Conservation (phyloP, 495 filamentous ascomycete genomes). For the Recurvomyces mirabilis region DNA sequence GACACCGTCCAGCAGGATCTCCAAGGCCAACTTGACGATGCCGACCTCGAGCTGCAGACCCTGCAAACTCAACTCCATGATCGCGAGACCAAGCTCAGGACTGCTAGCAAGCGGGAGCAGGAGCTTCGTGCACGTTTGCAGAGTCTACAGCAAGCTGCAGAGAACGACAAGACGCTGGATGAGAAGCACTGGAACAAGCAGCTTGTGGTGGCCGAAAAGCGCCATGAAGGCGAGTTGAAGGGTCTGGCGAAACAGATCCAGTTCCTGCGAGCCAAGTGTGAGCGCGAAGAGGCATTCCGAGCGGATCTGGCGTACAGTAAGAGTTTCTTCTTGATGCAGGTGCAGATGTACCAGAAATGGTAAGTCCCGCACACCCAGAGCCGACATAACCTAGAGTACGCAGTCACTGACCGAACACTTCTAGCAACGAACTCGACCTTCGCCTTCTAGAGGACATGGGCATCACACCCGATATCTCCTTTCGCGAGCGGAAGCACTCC, state of each 20-base stretch:
- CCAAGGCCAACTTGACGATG: conserved; percentile 11
- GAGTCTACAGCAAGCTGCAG: conserved; percentile 3
- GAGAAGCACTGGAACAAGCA: conserved; percentile 6
- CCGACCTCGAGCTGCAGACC: conserved; percentile 8
- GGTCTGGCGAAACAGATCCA: conserved; percentile 81
- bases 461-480: conserved; percentile 39
- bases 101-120: conserved; percentile 8
- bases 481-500: conserved; percentile 31
- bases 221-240: conserved; percentile 68
- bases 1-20: conserved; percentile 7
- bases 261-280: conserved; percentile 68
- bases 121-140: conserved; percentile 11
- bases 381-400: neutral
- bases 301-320: conserved; percentile 69
- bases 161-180: conserved; percentile 8
- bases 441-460: conserved; percentile 72
- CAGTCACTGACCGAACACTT: conserved; percentile 18
- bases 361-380: conserved; percentile 40
- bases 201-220: conserved; percentile 33
- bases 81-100: conserved; percentile 7
- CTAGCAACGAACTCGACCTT: conserved; percentile 84
- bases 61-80: conserved; percentile 14
- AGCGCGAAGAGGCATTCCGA: conserved; percentile 70
- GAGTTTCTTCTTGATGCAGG: conserved; percentile 63
- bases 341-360: conserved; percentile 75